Evolutionary conservation across 495 filamentous ascomycete species (phyloP), one percentile per base, ranked within the genome.

Genomic region (Lepraria neglecta): DNA sequence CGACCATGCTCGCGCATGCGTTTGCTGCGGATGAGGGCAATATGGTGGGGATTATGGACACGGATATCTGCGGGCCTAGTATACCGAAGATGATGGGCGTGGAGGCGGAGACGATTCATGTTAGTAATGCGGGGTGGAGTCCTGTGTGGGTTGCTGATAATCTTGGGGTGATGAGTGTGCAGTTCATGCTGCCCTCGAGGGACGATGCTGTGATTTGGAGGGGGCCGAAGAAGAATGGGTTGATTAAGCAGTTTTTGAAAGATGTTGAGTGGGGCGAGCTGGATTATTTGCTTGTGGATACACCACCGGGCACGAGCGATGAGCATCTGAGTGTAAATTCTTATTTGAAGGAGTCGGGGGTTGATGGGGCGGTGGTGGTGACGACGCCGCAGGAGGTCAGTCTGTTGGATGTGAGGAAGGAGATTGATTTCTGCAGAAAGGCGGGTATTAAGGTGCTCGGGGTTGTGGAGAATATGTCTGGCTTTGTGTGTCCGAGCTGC

Each of bases 61-160:
- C 92, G 1, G 94, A 98, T 74, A 94, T 98, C 64, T 94, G 89
- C 72, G 94, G 94, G 0, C 94, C 94, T 0, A 87, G 82, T 53
- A 96, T 97, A 60, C 94, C 94, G 0, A 95, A 95, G 75, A 97
- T 98, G 95, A 89, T 98, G 83, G 94, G 95, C 21, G 92, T 96
- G 2, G 90, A 96, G 73, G 71, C 81, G 5, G 92, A 97, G 75
- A 92, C 88, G 0, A 95, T 98, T 35, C 95, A 97, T 71, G 80
- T 95, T 28, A 89, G 83, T 71, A 81, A 78, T 21, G 78, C 81
- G 0, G 94, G 95, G 6, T 96, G 91, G 94, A 87, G 84, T 61
- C 95, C 95, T 0, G 92, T 96, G 3, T 97, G 92, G 87, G 92
- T 94, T 3, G 79, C 82, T 50, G 94, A 96, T 59, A 97, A 96